These are phyloP conservation scores for Leccinum aurantiacum DNA, from an alignment of 768 basidiomycete genomes.

Conservation along the genomic window DNA sequence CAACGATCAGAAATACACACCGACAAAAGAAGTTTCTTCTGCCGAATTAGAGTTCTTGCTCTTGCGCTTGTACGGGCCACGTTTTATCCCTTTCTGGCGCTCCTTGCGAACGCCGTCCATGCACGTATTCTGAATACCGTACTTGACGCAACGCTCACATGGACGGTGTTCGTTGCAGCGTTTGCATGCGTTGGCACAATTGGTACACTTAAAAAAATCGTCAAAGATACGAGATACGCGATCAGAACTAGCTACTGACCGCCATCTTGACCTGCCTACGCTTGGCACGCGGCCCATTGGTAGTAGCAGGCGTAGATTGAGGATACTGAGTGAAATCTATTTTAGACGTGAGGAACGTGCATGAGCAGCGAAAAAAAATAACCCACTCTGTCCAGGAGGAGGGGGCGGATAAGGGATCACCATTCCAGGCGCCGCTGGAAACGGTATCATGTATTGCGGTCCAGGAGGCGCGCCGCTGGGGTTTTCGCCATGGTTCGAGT, in stretches of 20 bases:
- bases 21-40: conserved; percentile 25
- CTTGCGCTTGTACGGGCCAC: conserved; percentile 59
- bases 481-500: conserved; percentile 35
- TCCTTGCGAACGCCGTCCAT: conserved; percentile 63
- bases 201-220: conserved; percentile 44
- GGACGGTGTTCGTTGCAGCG: conserved; percentile 59
- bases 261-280: conserved; percentile 62
- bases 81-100: conserved; percentile 59
- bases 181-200: conserved; percentile 57
- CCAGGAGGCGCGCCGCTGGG: conserved; percentile 29
- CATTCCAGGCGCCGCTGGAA: conserved; percentile 42
- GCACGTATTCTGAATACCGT: conserved; percentile 57
- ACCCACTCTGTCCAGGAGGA: conserved; percentile 38
- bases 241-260: conserved; percentile 34
- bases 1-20: conserved; percentile 15
- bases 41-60: conserved; percentile 29
- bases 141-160: conserved; percentile 64
- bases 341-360: conserved; percentile 16
- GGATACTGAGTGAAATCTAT: conserved; percentile 34
- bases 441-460: conserved; percentile 39
- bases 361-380: conserved; percentile 3
- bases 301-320: conserved; percentile 23
- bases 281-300: conserved; percentile 37
- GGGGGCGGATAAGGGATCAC: conserved; percentile 44
- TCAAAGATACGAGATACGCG: conserved; percentile 4